Conservation (phyloP, 129 eudicot species). For the Flaveria brownii region DNA sequence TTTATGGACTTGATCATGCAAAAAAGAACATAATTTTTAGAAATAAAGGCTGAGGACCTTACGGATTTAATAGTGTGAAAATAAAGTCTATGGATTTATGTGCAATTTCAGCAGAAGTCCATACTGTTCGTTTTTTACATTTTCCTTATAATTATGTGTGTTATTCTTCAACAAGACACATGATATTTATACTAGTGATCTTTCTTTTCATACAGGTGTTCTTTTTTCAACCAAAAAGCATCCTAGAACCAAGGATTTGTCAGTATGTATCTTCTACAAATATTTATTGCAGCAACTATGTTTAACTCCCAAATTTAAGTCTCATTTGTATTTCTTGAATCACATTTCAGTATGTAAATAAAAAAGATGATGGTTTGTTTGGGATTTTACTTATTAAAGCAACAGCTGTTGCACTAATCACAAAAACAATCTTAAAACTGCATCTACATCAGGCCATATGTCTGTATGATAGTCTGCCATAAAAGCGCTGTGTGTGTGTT, state of each 20-base stretch:
- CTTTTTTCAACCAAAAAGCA: slow-evolving; percentile 58
- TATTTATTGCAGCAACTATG: neutral
- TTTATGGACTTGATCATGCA: neutral
- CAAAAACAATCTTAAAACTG: too few relatives aligned
- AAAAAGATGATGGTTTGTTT: too few relatives aligned
- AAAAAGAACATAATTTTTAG: neutral
- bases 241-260: slow-evolving; percentile 57
- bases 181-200: neutral
- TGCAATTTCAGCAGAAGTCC: neutral
- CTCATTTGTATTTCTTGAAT: too few relatives aligned
- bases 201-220: slow-evolving; percentile 37
- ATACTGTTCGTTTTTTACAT: neutral
- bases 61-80: neutral
- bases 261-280: slow-evolving; percentile 37
- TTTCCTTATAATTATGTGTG: neutral
- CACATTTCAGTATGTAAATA: too few relatives aligned
- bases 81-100: neutral
- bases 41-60: neutral
- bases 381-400: too few relatives aligned
- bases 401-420: too few relatives aligned
- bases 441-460: too few relatives aligned
- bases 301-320: neutral
- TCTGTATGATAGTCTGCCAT: neutral
- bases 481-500: too few relatives aligned
- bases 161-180: neutral